Evolutionary conservation across 345 rosid genomes (phyloP), one percentile per base, ranked within the genome.

Genomic region (Eucalyptus tenuipes): DNA sequence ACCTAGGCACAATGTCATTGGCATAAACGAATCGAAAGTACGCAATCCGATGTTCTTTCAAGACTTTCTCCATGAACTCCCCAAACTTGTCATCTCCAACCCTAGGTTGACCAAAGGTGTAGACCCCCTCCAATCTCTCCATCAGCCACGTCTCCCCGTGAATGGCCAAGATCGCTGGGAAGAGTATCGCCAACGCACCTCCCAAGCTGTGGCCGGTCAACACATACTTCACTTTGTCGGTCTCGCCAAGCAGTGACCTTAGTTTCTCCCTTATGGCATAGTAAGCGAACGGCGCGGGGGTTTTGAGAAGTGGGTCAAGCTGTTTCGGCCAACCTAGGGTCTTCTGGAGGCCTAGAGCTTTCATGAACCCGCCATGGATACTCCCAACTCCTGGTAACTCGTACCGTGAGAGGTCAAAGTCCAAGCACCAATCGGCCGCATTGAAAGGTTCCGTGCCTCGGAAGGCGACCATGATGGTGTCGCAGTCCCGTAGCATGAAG

Each of bases 91-190:
- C 88, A 44, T 96, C 96, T 4, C 98, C 97, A 82, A 96, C 92
- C 85, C 95, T 93, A 15, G 98, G 98, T 87, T 96, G 98, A 87
- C 97, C 98, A 85, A 92, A 96, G 5, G 97, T 94, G 89, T 93
- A 95, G 50, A 95, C 92, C 31, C 96, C 98, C 75, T 93, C 94
- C 85, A 95, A 88, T 90, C 92, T 94, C 85, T 91, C 24, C 47
- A 96, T 71, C 47, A 95, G 82, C 82, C 40, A 31, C 25, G 61
- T 86, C 87, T 96, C 94, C 2, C 91, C 92, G 29, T 96, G 97
- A 86, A 92, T 66, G 5, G 94, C 95, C 47, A 95, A 86, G 48
- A 95, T 88, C 0, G 95, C 95, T 8, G 92, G 91, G 66, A 95
- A 95, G 18, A 95, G 84, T 48, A 92, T 87, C 29, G 97, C 97